Conservation (phyloP, 192 early-diverging fungal species). For the Gryganskiella cystojenkinii region DNA sequence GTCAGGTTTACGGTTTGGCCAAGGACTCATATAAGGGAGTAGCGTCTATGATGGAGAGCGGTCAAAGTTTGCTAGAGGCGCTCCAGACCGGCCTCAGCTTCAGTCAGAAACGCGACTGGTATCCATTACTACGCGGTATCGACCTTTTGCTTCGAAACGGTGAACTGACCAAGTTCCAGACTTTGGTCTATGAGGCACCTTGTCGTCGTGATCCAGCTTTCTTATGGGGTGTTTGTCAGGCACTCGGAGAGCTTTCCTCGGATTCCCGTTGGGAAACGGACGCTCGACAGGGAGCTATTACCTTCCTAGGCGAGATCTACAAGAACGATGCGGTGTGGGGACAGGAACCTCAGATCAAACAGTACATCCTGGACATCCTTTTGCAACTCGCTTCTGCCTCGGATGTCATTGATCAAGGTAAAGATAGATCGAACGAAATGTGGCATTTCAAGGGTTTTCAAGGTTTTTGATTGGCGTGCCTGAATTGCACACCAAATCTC, state of each 20-base stretch:
- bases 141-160: constrained; percentile 7
- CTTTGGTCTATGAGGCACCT: constrained; percentile 3
- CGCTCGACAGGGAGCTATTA: too few relatives aligned
- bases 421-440: too few relatives aligned
- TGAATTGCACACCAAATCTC: too few relatives aligned
- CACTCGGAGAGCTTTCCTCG: constrained; percentile 1
- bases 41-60: background rate
- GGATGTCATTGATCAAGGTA: too few relatives aligned
- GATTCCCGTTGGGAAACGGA: too few relatives aligned
- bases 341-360: too few relatives aligned
- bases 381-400: too few relatives aligned
- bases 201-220: constrained; percentile 4
- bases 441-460: too few relatives aligned
- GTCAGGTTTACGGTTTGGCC: background rate
- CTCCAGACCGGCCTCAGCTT: constrained; percentile 12
- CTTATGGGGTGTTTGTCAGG: constrained; percentile 13
- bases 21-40: background rate
- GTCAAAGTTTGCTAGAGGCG: background rate
- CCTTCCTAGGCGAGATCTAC: too few relatives aligned
- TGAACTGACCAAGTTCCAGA: constrained; percentile 4
- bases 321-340: too few relatives aligned
- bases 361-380: too few relatives aligned
- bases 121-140: constrained; percentile 4
- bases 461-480: too few relatives aligned
- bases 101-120: constrained; percentile 1